Evolutionary conservation across 768 basidiomycete species (phyloP).

Genomic region (Melanogaster broomeanus): DNA sequence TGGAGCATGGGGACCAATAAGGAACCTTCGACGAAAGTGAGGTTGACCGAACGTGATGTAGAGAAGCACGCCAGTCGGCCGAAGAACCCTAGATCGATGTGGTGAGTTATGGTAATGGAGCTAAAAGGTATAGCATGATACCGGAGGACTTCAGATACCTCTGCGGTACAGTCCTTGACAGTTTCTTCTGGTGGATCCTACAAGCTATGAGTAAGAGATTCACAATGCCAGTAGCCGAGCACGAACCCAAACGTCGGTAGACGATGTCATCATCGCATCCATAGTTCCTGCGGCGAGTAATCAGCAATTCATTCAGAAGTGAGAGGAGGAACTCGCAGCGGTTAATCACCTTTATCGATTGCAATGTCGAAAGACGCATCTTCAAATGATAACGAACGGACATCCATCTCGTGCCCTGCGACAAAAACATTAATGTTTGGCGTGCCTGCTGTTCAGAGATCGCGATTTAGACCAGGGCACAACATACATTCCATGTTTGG

Average conservation of each 20-base stretch:
- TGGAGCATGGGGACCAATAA: conserved; percentile 44
- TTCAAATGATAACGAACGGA: conserved; percentile 61
- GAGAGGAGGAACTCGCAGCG: neutral
- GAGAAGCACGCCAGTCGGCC: conserved; percentile 61
- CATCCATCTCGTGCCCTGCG: conserved; percentile 84
- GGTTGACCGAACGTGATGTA: conserved; percentile 91
- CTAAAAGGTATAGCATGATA: conserved; percentile 22
- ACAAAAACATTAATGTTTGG: neutral
- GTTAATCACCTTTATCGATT: conserved; percentile 70
- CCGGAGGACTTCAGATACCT: conserved; percentile 79
- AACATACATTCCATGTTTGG: conserved; percentile 73
- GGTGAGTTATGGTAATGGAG: neutral
- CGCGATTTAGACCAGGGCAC: neutral
- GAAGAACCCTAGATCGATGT: conserved; percentile 53
- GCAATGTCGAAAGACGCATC: conserved; percentile 71
- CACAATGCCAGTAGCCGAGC: neutral
- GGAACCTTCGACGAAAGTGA: conserved; percentile 76
- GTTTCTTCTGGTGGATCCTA: conserved; percentile 77
- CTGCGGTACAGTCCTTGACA: conserved; percentile 68
- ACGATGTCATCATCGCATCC: conserved; percentile 87
- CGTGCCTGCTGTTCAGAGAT: neutral
- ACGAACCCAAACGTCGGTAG: conserved; percentile 80
- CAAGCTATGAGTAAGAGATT: neutral
- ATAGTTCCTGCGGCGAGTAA: conserved; percentile 56
- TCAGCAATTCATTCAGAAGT: neutral